phyloP scores from a whole-genome alignment of 2,329 filamentous ascomycete species.

The Cytospora paraplurivora region DNA sequence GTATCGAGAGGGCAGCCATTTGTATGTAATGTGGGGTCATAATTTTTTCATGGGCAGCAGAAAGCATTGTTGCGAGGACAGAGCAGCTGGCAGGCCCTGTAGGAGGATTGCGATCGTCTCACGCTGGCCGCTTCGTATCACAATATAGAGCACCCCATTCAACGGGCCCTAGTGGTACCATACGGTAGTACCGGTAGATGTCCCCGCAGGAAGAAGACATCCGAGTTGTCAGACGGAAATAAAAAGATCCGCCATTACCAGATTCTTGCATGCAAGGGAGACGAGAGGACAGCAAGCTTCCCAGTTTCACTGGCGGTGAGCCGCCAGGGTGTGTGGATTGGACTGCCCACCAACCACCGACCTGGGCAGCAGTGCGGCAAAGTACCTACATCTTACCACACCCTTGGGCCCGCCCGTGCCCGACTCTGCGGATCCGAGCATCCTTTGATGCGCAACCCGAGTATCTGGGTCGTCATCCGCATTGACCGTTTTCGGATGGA shows the following conservation, averaged over 20 bases:
- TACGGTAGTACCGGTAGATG: not conserved
- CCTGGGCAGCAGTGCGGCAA: conserved; percentile 13
- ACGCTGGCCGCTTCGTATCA: no score
- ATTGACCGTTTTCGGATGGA: conserved; percentile 7
- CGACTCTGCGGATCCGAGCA: conserved; percentile 20
- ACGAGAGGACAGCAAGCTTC: not conserved
- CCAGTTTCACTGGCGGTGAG: no score
- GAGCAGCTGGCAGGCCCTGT: no score
- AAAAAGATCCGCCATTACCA: not conserved
- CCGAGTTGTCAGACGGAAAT: not conserved
- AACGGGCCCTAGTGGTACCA: not conserved
- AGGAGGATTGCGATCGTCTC: no score
- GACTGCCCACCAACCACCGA: not conserved
- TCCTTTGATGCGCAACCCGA: conserved; percentile 23
- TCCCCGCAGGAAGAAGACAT: not conserved
- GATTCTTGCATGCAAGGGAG: not conserved
- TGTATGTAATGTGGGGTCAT: no score
- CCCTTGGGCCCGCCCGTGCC: conserved; percentile 11
- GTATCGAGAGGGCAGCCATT: no score
- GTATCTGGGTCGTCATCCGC: conserved; percentile 8
- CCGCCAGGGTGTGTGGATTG: no score
- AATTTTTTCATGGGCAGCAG: no score
- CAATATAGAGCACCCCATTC: no score
- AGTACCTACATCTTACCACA: conserved; percentile 5
- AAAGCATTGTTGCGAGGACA: no score